Base-by-base conservation (phyloP, 2,329 filamentous ascomycete species). In the Davidsoniella virescens region DNA sequence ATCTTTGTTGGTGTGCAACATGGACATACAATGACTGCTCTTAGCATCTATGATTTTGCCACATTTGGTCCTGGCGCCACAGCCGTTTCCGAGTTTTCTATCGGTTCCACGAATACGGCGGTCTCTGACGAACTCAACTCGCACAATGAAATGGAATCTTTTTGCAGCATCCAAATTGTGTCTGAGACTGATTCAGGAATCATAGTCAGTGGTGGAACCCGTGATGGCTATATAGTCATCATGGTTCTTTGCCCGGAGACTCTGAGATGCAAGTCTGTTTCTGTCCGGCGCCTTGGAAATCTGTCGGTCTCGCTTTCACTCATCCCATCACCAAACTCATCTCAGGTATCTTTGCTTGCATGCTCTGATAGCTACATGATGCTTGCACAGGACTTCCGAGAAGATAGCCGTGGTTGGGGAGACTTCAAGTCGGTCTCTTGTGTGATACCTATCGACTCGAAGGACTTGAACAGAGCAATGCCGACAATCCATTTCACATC, bases 361-460 rank as follows among this genome's bases (percentile, higher is more conserved):
- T 71, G 64, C 38, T 78, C 71, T 52, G 72, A 75, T 37, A 66
- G 67, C 10, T 65, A 59, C 9, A 60, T 77, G 2, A 57, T 67
- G 2, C 58, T 73, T 39, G 59, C 75, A 39, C 63, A 64, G 17
- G 61, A 65, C 26, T 64, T 63, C 41, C 64, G 64, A 14, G 51
- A 54, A 33, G 44, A 46, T 16, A n/a, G 56, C 49, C 17, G 47
- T 46, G 42, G 47, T 44, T 25, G 55, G 18, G 52, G 54, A 5
- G 59, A 54, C 18, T 71, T 70, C 49, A 60, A 62, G 44, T 59
- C 61, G 2, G 73, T 67, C 52, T 61, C 66, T 10, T 64, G 64
- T 44, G 64, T 80, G 12, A 76, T 71, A 67, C 64, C 71, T 1
- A 71, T 71, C 2, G 72, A 78, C 56, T 65, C 65, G 1, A 65